Evolutionary conservation across 2,329 filamentous ascomycete species (phyloP).

Genomic region (Meredithiella fracta): DNA sequence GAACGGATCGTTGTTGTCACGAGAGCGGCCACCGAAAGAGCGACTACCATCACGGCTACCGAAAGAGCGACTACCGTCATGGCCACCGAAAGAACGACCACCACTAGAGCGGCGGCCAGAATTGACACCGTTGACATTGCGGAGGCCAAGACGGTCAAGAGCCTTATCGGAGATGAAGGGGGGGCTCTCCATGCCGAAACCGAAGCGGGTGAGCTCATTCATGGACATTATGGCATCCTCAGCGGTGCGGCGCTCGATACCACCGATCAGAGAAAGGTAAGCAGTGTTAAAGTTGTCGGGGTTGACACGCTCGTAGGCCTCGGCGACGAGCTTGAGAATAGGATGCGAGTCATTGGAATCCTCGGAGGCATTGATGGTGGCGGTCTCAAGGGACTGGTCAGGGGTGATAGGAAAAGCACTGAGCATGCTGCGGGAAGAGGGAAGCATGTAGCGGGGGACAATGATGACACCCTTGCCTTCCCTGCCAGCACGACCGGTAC

Average conservation of each 20-base stretch:
- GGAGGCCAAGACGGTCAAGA: constrained; percentile 22
- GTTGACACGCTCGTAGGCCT: constrained; percentile 20
- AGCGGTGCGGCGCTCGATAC: constrained; percentile 25
- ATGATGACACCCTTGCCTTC: constrained; percentile 56
- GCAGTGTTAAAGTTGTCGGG: constrained; percentile 21
- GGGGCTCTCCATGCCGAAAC: constrained; percentile 34
- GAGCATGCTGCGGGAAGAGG: constrained; percentile 33
- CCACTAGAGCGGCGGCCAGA: too few species aligned
- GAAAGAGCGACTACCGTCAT: neutral
- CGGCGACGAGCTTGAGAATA: constrained; percentile 27
- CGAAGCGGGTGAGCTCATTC: constrained; percentile 35
- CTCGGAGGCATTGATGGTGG: constrained; percentile 19
- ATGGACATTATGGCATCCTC: constrained; percentile 30
- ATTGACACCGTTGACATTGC: constrained; percentile 15
- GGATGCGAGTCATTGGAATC: constrained; percentile 10
- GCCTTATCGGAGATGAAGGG: constrained; percentile 24
- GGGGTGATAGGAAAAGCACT: constrained; percentile 42
- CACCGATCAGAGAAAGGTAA: constrained; percentile 44
- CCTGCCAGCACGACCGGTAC: constrained; percentile 60
- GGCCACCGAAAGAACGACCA: too few species aligned
- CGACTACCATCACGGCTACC: too few species aligned
- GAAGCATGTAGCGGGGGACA: constrained; percentile 37
- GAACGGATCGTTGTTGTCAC: constrained; percentile 9
- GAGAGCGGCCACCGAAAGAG: too few species aligned
- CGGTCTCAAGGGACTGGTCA: constrained; percentile 33